Evolutionary conservation across 2,329 filamentous ascomycete species (phyloP).

Genomic region (Sporothrix dimorphospora): DNA sequence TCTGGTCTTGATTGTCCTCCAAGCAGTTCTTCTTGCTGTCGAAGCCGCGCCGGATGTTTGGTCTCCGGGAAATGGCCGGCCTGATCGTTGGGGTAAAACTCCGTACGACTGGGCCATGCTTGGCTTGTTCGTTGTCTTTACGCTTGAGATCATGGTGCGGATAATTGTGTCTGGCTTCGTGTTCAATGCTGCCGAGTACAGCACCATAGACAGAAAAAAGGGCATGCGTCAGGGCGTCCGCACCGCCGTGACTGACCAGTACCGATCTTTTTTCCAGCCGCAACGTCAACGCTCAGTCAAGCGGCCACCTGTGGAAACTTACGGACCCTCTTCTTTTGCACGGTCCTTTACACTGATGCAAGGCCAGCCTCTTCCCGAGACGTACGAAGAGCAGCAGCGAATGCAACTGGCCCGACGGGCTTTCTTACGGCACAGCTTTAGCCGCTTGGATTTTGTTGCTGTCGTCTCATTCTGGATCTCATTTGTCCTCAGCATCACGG

Average conservation of each 20-base stretch:
- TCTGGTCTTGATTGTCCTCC: conserved; percentile 81
- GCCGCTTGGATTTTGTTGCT: conserved; percentile 90
- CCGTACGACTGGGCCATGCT: conserved; percentile 81
- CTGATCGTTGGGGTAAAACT: conserved; percentile 66
- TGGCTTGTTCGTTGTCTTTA: conserved; percentile 85
- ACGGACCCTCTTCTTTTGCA: conserved; percentile 67
- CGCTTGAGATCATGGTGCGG: conserved; percentile 78
- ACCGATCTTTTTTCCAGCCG: conserved; percentile 78
- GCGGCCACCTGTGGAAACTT: conserved; percentile 49
- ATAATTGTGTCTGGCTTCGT: conserved; percentile 93
- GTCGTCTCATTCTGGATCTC: conserved; percentile 95
- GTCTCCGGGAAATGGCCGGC: conserved; percentile 61
- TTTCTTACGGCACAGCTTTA: conserved; percentile 93
- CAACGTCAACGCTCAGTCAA: conserved; percentile 72
- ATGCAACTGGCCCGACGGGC: conserved; percentile 85
- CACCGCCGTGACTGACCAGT: conserved; percentile 74
- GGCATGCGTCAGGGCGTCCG: conserved; percentile 75
- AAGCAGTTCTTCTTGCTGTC: conserved; percentile 84
- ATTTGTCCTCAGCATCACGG: conserved; percentile 71
- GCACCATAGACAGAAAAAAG: conserved; percentile 78
- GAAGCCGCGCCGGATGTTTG: conserved; percentile 77
- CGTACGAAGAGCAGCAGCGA: conserved; percentile 76
- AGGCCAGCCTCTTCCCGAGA: conserved; percentile 62
- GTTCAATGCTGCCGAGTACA: conserved; percentile 88
- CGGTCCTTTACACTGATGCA: conserved; percentile 79